Conservation (phyloP, 1,284 basidiomycete species). For the Gomphus bonarii region DNA sequence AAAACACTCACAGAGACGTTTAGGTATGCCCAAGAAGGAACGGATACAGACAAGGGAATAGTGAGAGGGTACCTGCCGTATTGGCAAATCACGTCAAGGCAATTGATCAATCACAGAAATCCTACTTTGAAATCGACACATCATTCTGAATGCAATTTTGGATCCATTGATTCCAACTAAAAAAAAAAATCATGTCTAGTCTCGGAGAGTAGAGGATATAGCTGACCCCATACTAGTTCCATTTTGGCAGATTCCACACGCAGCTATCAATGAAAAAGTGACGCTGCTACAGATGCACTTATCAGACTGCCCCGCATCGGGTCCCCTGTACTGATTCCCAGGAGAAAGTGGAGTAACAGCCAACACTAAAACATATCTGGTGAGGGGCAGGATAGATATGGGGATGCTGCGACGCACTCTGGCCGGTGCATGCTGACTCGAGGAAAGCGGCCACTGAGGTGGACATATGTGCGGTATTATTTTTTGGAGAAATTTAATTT, state of each 20-base stretch:
- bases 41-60: not conserved
- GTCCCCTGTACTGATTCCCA: not conserved
- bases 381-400: not conserved
- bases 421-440: not conserved
- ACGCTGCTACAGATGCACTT: slow-evolving; percentile 4
- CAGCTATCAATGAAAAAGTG: not conserved
- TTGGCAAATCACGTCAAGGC: not conserved
- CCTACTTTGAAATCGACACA: not conserved
- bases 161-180: not conserved
- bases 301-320: not conserved
- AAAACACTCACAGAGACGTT: not conserved
- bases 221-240: not conserved
- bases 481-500: not conserved
- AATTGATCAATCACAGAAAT: not conserved
- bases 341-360: not conserved
- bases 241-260: not conserved
- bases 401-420: not conserved
- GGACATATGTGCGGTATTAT: not conserved
- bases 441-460: not conserved
- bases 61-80: not conserved
- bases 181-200: not conserved
- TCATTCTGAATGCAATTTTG: not conserved
- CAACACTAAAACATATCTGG: not conserved
- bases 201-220: not conserved
- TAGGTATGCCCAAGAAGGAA: slow-evolving; percentile 6